A percentile compares a stretch with the other conserved stretches of the same genome.
Conservation (phyloP, 2,329 filamentous ascomycete species). For the Microsporum ferrugineum region DNA sequence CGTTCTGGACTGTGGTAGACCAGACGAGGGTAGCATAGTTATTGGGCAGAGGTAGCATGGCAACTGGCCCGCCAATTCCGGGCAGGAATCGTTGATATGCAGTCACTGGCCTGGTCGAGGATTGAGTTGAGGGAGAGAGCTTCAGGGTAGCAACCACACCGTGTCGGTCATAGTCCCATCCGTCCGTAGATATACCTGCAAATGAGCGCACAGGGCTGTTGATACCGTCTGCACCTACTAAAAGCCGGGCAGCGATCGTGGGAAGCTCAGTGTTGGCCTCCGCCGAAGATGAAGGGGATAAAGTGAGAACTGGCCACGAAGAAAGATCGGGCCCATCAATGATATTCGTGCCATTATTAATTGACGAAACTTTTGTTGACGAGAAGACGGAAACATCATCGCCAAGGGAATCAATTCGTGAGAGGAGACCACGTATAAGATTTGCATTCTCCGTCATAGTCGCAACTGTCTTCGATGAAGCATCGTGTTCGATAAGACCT, state of each 20-base stretch:
- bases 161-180: slow-evolving; percentile 88
- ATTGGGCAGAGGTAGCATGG: slow-evolving; percentile 78
- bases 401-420: slow-evolving; percentile 57
- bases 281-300: slow-evolving; percentile 44
- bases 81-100: slow-evolving; percentile 95
- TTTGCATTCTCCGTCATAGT: slow-evolving; percentile 97
- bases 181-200: slow-evolving; percentile 69
- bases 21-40: slow-evolving; percentile 79
- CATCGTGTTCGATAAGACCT: slow-evolving; percentile 30
- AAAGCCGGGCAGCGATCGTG: slow-evolving; percentile 63
- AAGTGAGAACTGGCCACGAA: slow-evolving; percentile 73
- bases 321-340: slow-evolving; percentile 62
- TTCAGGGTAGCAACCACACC: slow-evolving; percentile 83
- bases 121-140: slow-evolving; percentile 43
- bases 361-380: slow-evolving; percentile 65
- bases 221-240: slow-evolving; percentile 87
- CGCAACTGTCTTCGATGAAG: slow-evolving; percentile 57
- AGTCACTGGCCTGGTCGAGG: slow-evolving; percentile 45
- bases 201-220: slow-evolving; percentile 89
- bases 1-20: slow-evolving; percentile 77
- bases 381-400: slow-evolving; percentile 57
- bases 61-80: slow-evolving; percentile 64
- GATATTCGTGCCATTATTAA: slow-evolving; percentile 58
- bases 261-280: slow-evolving; percentile 30
- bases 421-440: slow-evolving; percentile 65